Conservation (phyloP, 2,329 filamentous ascomycete species). For the Rutstroemia sp. region DNA sequence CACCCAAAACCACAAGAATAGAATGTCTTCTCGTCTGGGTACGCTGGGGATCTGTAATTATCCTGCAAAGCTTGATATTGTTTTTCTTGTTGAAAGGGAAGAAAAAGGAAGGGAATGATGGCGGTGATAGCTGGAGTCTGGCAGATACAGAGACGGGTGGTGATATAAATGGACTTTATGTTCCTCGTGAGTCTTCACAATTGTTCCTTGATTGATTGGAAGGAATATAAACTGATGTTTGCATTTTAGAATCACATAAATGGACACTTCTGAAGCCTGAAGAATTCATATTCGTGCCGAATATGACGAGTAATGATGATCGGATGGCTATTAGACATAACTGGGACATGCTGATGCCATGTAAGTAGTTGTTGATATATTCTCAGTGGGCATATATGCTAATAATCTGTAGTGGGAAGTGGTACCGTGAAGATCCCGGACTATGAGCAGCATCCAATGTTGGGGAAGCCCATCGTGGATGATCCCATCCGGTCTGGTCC, state of each 20-base stretch:
- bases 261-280: constrained; percentile 26
- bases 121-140: constrained; percentile 10
- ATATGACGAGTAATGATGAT: constrained; percentile 27
- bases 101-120: constrained; percentile 8
- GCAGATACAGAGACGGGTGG: constrained; percentile 27
- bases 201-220: neutral
- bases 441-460: constrained; percentile 26
- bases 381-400: neutral
- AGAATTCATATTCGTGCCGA: constrained; percentile 26
- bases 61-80: constrained; percentile 26
- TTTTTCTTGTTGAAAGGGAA: constrained; percentile 13
- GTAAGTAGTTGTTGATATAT: constrained; percentile 11
- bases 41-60: constrained; percentile 23
- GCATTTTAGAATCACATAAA: constrained; percentile 18
- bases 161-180: constrained; percentile 29
- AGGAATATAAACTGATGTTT: neutral
- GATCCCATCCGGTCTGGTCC: constrained; percentile 28
- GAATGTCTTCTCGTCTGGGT: constrained; percentile 20
- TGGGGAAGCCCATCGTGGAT: constrained; percentile 28
- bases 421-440: constrained; percentile 28
- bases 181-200: constrained; percentile 22
- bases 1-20: no score
- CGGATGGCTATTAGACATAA: constrained; percentile 27
- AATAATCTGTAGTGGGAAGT: constrained; percentile 21
- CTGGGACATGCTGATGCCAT: constrained; percentile 30